phyloP scores from a whole-genome alignment of 305 asterid genomes.

The Caryopteris hybrid region DNA sequence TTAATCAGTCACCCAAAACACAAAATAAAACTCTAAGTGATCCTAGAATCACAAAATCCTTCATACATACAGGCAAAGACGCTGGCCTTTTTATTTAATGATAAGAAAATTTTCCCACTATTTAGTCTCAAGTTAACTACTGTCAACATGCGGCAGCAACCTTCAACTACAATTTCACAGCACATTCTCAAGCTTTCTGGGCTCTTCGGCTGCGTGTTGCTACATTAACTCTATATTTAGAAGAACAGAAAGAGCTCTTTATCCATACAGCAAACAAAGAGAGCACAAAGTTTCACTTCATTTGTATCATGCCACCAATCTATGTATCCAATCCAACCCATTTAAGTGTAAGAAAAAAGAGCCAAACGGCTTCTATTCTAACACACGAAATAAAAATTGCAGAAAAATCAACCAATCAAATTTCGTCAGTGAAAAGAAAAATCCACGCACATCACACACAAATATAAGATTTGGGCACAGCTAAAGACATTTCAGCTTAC shows the following conservation, averaged over 20 bases:
- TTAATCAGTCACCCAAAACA: neutral
- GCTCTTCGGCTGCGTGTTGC: neutral
- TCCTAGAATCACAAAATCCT: neutral
- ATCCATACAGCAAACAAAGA: neutral
- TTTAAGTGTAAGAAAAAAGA: neutral
- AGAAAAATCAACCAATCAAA: neutral
- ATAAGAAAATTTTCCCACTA: neutral
- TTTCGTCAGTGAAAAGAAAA: neutral
- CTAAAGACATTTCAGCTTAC: neutral
- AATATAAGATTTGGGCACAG: neutral
- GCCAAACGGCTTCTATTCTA: neutral
- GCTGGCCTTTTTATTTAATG: neutral
- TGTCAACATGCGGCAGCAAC: neutral
- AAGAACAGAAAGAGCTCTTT: neutral
- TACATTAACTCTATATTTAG: neutral
- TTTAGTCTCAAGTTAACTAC: neutral
- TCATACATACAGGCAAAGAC: neutral
- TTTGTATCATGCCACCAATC: neutral
- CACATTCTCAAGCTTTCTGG: neutral
- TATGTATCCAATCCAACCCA: neutral
- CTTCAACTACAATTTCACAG: neutral
- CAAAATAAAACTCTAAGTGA: neutral
- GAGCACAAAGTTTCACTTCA: neutral
- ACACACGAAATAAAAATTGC: neutral
- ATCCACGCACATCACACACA: too few species aligned